Evolutionary conservation across 2,329 filamentous ascomycete genomes (phyloP), one percentile per base, ranked within the genome.

Genomic region (Hortaea werneckii): DNA sequence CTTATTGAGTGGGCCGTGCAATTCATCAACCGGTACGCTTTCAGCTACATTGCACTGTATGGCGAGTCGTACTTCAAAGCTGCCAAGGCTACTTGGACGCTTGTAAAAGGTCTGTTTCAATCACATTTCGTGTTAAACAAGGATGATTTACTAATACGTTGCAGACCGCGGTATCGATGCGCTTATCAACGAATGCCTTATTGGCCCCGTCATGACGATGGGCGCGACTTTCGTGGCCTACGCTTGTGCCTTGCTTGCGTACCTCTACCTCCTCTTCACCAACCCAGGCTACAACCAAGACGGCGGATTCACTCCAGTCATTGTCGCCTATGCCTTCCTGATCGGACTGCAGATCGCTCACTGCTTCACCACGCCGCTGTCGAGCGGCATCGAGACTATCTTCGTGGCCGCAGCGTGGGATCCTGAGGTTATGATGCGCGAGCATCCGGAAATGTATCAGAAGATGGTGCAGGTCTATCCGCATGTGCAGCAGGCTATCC

Each of bases 141-240:
- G 20, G 4, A 20, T 20, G 20, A 20, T 20, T 20, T 20, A 20
- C 20, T 20, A 20, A 20, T 20, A 20, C 28, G 43, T 46, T 38
- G 90, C 88, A 64, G 80, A 94, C 59, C 85, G 90, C 29, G 90
- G 90, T 28, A 82, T 95, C 49, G 89, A 95, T 57, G 88, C 87
- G 0, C 77, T 96, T 1, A 77, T 94, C 57, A 94, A 94, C 59
- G 86, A 94, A 62, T 94, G 87, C 54, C 77, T 95, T 34, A 82
- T 88, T 44, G 82, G 61, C 53, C 64, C 64, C 1, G 64, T 66
- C 20, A 47, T 66, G 28, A 62, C 62, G 11, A 64, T 65, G 59
- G 88, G 87, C 6, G 82, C 83, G 1, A 78, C 85, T 0, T 92
- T 94, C 57, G 83, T 95, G 39, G 88, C 78, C 1, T 95, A 92